Conservation (phyloP, 2,329 filamentous ascomycete genomes). For the Clarireedia monteithiana region DNA sequence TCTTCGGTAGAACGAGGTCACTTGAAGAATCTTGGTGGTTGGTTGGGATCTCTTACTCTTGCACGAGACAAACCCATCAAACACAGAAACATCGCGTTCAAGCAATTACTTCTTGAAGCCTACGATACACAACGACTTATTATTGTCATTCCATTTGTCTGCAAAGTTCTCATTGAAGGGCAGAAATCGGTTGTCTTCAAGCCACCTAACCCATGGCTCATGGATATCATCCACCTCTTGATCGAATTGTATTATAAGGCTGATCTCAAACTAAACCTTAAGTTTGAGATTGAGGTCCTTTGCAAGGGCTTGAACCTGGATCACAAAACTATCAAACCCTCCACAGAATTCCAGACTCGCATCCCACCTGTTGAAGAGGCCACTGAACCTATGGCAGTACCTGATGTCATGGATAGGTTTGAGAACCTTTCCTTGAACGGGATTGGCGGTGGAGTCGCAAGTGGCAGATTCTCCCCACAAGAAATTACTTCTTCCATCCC, state of each 20-base stretch:
- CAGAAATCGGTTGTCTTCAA: conserved; percentile 80
- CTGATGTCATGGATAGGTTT: conserved; percentile 70
- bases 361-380: conserved; percentile 54
- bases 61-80: conserved; percentile 93
- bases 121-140: conserved; percentile 87
- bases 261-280: conserved; percentile 91
- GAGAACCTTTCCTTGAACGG: conserved; percentile 75
- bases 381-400: conserved; percentile 40
- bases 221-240: conserved; percentile 87
- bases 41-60: conserved; percentile 88
- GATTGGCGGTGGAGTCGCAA: conserved; percentile 58
- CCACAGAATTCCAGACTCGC: conserved; percentile 76
- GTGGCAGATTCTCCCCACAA: conserved; percentile 67
- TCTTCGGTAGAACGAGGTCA: conserved; percentile 79
- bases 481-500: conserved; percentile 74
- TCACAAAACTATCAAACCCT: conserved; percentile 83
- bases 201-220: conserved; percentile 93
- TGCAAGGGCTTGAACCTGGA: conserved; percentile 91
- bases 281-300: conserved; percentile 96
- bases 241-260: conserved; percentile 91
- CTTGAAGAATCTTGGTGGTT: conserved; percentile 86
- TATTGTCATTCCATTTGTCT: conserved; percentile 93
- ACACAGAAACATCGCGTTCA: conserved; percentile 94
- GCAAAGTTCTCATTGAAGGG: conserved; percentile 86
- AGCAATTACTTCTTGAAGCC: conserved; percentile 86